These are phyloP conservation scores for Oidiodendron maius DNA, from an alignment of 495 filamentous ascomycete genomes.

Conservation along the genomic window DNA sequence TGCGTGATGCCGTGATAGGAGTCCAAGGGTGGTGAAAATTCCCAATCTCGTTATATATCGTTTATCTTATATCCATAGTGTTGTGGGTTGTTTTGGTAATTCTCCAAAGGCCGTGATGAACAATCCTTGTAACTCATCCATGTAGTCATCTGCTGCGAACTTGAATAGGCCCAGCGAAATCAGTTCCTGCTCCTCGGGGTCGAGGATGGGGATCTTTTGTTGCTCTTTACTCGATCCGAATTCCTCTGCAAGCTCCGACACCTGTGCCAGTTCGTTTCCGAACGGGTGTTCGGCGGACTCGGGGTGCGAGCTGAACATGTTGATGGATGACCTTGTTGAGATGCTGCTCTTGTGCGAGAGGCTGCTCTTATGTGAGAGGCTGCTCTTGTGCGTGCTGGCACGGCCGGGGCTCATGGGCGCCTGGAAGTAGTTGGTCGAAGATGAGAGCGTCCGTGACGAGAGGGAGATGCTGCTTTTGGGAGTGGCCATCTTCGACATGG, in stretches of 20 bases:
- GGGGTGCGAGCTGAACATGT: slow-evolving; percentile 20
- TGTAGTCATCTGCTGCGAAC: slow-evolving; percentile 77
- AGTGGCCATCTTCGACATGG: slow-evolving; percentile 40
- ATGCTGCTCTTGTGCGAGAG: slow-evolving; percentile 30
- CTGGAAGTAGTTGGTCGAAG: background rate
- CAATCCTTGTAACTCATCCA: slow-evolving; percentile 70
- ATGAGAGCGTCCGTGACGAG: slow-evolving; percentile 13
- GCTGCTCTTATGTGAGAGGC: background rate
- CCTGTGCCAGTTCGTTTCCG: slow-evolving; percentile 67
- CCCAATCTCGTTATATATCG: too few species aligned
- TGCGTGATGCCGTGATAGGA: background rate
- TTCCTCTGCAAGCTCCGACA: slow-evolving; percentile 81
- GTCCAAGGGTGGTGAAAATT: background rate
- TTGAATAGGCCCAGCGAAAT: slow-evolving; percentile 60
- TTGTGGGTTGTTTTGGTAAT: slow-evolving; percentile 13
- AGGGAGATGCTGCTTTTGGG: slow-evolving; percentile 27
- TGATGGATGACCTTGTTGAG: slow-evolving; percentile 20
- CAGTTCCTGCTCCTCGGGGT: slow-evolving; percentile 66
- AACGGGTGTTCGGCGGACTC: slow-evolving; percentile 32
- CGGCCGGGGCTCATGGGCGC: too few species aligned
- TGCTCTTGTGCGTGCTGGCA: background rate
- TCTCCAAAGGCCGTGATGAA: slow-evolving; percentile 42
- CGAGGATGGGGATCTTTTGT: slow-evolving; percentile 50
- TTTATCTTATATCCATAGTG: slow-evolving; percentile 23
- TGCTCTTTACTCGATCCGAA: slow-evolving; percentile 51